phyloP scores from a whole-genome alignment of 139 green algal genomes.

The Volvox africanus region DNA sequence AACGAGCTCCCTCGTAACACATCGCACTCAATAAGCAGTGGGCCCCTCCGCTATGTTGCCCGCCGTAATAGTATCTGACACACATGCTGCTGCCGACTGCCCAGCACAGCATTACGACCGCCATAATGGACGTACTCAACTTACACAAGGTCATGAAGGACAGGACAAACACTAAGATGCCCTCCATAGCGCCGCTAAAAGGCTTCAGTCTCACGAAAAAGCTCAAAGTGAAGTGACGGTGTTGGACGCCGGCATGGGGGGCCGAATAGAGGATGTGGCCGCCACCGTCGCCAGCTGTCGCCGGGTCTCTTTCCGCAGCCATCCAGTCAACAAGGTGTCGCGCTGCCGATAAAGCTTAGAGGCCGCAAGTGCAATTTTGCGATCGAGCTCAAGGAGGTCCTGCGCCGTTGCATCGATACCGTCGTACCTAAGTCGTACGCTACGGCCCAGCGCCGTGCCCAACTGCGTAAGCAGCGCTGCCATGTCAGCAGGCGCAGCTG shows the following conservation, averaged over 20 bases:
- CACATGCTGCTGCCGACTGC: no score
- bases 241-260: not conserved
- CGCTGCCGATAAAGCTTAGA: slow-evolving; percentile 31
- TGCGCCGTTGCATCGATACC: slow-evolving; percentile 3
- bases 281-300: slow-evolving; percentile 24
- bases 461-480: slow-evolving; percentile 26
- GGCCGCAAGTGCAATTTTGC: slow-evolving; percentile 34
- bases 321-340: slow-evolving; percentile 16
- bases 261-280: not conserved
- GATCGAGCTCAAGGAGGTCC: slow-evolving; percentile 42
- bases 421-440: slow-evolving; percentile 31
- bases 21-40: no score
- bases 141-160: no score
- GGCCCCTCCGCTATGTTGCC: no score
- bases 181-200: no score
- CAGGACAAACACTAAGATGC: no score
- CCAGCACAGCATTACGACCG: no score
- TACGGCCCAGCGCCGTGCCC: slow-evolving; percentile 17
- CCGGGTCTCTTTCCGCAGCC: slow-evolving; percentile 6
- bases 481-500: not conserved
- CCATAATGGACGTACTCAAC: no score
- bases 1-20: no score
- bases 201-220: no score
- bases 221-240: not conserved
- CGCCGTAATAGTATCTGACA: no score